phyloP scores from a whole-genome alignment of 108 stramenopile species.

The Discostella stelligeroides region DNA sequence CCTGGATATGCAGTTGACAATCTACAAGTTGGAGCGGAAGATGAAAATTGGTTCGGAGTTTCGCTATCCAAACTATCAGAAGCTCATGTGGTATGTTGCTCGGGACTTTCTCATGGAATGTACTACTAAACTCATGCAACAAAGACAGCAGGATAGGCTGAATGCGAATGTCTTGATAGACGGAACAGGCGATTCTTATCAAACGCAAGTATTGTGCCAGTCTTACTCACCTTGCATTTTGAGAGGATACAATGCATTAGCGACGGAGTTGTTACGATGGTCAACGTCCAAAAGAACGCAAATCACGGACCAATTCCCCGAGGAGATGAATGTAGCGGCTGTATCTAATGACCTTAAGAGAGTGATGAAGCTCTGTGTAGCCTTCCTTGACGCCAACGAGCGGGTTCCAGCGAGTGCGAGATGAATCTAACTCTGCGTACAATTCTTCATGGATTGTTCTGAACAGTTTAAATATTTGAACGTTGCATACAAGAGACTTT shows the following conservation, averaged over 20 bases:
- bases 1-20: constrained; percentile 30
- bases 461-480: too few species aligned
- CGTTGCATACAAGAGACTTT: too few species aligned
- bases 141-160: not conserved
- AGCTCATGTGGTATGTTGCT: constrained; percentile 35
- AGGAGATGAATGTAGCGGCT: constrained; percentile 20
- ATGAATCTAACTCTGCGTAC: not conserved
- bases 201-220: constrained; percentile 16
- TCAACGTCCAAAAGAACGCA: constrained; percentile 12
- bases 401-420: not conserved
- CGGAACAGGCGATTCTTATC: not conserved
- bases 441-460: too few species aligned
- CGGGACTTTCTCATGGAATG: constrained; percentile 37
- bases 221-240: constrained; percentile 21
- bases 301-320: constrained; percentile 19
- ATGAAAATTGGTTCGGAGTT: constrained; percentile 29
- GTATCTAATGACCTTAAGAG: not conserved
- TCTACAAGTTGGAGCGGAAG: constrained; percentile 24
- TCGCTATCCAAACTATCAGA: constrained; percentile 33
- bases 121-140: not conserved
- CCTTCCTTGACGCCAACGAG: not conserved
- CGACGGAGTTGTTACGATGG: constrained; percentile 31
- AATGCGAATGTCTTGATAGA: not conserved
- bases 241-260: constrained; percentile 23
- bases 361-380: constrained; percentile 11